Base-by-base conservation (phyloP, 371 early-diverging fungal genomes). In the Nematocida major region DNA sequence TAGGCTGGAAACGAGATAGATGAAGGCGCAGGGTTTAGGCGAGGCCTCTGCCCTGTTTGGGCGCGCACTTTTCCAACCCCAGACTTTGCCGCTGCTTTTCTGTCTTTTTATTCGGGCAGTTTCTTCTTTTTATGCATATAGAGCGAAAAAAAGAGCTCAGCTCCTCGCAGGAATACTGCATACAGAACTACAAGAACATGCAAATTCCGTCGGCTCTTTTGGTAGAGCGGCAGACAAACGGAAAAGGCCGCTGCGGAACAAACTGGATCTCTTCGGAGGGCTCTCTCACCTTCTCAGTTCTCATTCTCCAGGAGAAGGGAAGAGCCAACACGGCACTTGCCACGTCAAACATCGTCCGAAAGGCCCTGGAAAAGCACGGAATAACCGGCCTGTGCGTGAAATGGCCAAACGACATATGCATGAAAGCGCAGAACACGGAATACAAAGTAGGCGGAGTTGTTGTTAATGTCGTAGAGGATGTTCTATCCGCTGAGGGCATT, bases 341-440 rank as follows among this genome's bases (percentile, higher is more conserved):
- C 20, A 38, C 28, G 9, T 59, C 66, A 9, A 26, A 42, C 22
- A 22, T 48, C 15, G 36, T 73, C 15, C 45, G 51, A 63, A 51
- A 36, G 13, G 51, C 65, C 13, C 62, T 73, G 39, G 51, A 47
- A 32, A 22, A 1, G 26, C n/a, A 30, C 26, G 20, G 24, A 9
- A 49, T 62, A 9, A 13, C 3, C 5, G 24, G 30, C 48, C 15
- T 73, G 9, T 9, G 11, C 0, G 38, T 73, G 7, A 73, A 73
- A 36, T 73, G 76, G 76, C 76, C 76, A 32, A 73, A 73, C 45
- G 76, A 73, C 32, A 15, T 73, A 30, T 65, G 13, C 34, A n/a
- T 69, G 20, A 50, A 13, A 20, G 15, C n/a, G 48, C 24, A n/a
- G 5, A 22, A 36, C 24, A 28, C 24, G 1, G 26, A 28, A 34